Evolutionary conservation across 1,139 yeast species (phyloP).

Genomic region (Saccharomyces hybrid): DNA sequence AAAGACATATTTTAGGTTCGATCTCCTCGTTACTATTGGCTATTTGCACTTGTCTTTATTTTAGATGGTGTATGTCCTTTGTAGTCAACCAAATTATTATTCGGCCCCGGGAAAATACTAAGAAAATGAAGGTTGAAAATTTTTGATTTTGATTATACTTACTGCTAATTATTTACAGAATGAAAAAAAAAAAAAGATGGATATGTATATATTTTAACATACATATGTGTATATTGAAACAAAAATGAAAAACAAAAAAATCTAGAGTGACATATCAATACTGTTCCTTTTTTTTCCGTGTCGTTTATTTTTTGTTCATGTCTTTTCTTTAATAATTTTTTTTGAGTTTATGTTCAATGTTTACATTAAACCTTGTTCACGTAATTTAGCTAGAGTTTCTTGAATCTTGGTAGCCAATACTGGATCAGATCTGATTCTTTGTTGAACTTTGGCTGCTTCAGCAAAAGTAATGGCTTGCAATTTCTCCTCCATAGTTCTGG

Average conservation of each 20-base stretch:
- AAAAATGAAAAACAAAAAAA: background rate
- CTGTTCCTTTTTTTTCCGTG: background rate
- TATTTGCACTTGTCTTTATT: background rate
- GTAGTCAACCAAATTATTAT: background rate
- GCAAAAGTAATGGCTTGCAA: conserved; percentile 87
- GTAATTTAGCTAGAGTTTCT: conserved; percentile 36
- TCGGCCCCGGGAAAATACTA: background rate
- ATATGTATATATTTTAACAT: background rate
- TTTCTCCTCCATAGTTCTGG: conserved; percentile 81
- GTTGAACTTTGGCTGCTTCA: conserved; percentile 82
- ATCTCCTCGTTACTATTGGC: background rate
- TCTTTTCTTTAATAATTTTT: background rate
- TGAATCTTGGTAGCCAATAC: conserved; percentile 41
- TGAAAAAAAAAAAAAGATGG: background rate
- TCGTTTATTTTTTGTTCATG: background rate
- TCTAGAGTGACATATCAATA: background rate
- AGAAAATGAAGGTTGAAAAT: background rate
- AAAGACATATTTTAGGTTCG: background rate
- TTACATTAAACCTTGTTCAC: conserved; percentile 9
- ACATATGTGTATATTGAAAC: background rate
- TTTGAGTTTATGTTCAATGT: background rate
- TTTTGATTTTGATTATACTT: background rate
- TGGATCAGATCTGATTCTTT: conserved; percentile 62
- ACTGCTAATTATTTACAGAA: background rate
- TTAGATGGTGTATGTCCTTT: background rate